These are phyloP conservation scores for Globisporangium cylindrosporum DNA, from an alignment of 352 stramenopile genomes.

Conservation along the genomic window DNA sequence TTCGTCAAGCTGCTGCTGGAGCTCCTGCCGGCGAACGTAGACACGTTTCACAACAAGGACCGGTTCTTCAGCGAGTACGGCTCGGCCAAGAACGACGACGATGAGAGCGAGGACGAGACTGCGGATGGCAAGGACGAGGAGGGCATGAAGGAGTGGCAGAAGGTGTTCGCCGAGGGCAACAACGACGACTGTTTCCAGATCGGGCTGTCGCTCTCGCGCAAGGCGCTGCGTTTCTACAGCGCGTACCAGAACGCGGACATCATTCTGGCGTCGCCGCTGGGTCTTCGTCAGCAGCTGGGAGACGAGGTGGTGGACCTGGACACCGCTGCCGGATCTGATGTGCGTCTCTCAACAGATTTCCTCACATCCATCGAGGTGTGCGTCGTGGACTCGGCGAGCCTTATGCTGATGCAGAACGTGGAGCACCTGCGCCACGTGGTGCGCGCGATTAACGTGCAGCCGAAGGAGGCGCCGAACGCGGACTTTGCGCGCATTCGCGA, in stretches of 20 bases:
- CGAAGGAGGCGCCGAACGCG: conserved; percentile 63
- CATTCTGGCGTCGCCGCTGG: conserved; percentile 70
- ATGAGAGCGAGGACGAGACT: conserved; percentile 19
- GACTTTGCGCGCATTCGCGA: conserved; percentile 74
- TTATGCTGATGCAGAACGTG: conserved; percentile 82
- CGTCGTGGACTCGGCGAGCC: conserved; percentile 74
- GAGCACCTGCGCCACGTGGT: conserved; percentile 70
- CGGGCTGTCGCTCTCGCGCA: conserved; percentile 65
- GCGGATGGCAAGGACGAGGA: conserved; percentile 20
- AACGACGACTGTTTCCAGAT: conserved; percentile 85
- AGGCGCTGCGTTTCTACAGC: conserved; percentile 71
- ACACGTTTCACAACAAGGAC: conserved; percentile 75
- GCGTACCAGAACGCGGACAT: conserved; percentile 75
- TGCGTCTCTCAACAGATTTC: conserved; percentile 66
- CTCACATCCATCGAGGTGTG: conserved; percentile 79
- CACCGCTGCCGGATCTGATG: conserved; percentile 17
- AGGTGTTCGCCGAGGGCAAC: conserved; percentile 67
- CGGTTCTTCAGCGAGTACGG: conserved; percentile 70
- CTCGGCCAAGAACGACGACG: conserved; percentile 20
- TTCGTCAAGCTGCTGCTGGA: conserved; percentile 68
- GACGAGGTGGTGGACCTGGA: conserved; percentile 58
- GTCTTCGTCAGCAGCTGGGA: conserved; percentile 64
- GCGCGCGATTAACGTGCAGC: conserved; percentile 57
- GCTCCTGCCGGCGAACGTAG: conserved; percentile 53
- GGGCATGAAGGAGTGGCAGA: conserved; percentile 66